Evolutionary conservation across 805 yeast genomes (phyloP), one percentile per base, ranked within the genome.

Genomic region (Zygosaccharomyces bailii): DNA sequence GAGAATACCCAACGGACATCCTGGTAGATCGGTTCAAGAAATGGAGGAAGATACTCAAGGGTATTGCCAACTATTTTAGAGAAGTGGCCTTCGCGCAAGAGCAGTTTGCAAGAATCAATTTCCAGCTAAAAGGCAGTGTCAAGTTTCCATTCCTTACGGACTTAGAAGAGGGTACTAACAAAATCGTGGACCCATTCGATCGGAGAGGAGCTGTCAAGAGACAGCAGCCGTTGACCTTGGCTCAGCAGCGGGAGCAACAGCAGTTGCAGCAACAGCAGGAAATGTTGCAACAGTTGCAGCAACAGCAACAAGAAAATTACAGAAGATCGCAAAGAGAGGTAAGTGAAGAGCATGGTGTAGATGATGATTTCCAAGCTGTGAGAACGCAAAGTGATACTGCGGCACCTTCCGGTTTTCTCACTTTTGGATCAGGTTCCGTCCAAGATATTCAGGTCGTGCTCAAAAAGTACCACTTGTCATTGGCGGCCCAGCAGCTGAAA

Each of bases 71-170:
- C 38, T 88, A 89, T 59, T 73, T 89, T 51, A 76, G 77, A 55
- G 95, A 87, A 57, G 82, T 80, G 34, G 84, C 88, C 4, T 73
- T 80, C 24, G 87, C 86, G 35, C 89, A 86, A 61, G 95, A 87
- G 65, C 93, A 86, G 59, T 77, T 84, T 47, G 76, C 75, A 19
- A 61, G 48, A 76, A 82, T 54, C 69, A 91, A 54, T 85, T 82
- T 59, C 80, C 85, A 60, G 65, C 75, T 87, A 43, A 88, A 84
- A 57, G 84, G 82, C 54, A 80, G 88, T 14, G 80, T 84, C 24
- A 65, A 64, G 49, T 65, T 65, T 42, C 58, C 62, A 4, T 62
- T 65, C 37, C 42, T 55, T 60, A 80, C 65, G 1, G 69, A 65
- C 49, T 39, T 61, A 7, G 61, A 62, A 32, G 68, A 60, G 3